Conservation (phyloP, 805 yeast species). For the Kodamaea laetipori region DNA sequence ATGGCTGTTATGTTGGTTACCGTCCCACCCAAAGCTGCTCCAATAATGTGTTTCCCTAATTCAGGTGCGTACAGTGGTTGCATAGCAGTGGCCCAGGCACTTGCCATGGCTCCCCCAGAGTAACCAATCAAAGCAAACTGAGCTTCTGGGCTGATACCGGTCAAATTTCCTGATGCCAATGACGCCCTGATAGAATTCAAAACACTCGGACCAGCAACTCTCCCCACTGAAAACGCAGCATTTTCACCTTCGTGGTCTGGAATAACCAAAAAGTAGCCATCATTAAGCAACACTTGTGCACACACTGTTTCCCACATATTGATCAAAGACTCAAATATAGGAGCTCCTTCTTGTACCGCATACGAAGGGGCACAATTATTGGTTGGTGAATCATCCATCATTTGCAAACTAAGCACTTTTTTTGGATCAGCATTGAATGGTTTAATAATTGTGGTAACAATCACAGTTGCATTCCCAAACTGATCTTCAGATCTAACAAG, state of each 20-base stretch:
- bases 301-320: constrained; percentile 19
- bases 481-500: constrained; percentile 24
- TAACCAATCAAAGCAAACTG: constrained; percentile 35
- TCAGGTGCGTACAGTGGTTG: constrained; percentile 42
- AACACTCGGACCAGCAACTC: constrained; percentile 30
- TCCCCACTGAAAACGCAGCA: constrained; percentile 34
- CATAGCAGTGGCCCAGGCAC: constrained; percentile 40
- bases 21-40: constrained; percentile 40
- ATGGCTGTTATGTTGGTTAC: constrained; percentile 36
- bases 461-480: constrained; percentile 21
- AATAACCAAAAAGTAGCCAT: constrained; percentile 37
- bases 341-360: constrained; percentile 18
- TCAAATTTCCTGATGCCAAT: constrained; percentile 19
- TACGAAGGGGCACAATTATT: constrained; percentile 26
- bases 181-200: constrained; percentile 36
- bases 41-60: constrained; percentile 24
- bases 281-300: constrained; percentile 16
- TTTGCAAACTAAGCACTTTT: constrained; percentile 24
- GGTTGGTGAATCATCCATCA: constrained; percentile 23
- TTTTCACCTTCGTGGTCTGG: constrained; percentile 40
- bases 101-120: constrained; percentile 41
- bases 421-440: constrained; percentile 27
- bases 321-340: constrained; percentile 14
- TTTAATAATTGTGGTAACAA: constrained; percentile 24
- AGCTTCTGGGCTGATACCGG: constrained; percentile 26